Conservation (phyloP, 2,329 filamentous ascomycete species). For the Colletotrichum incanum region DNA sequence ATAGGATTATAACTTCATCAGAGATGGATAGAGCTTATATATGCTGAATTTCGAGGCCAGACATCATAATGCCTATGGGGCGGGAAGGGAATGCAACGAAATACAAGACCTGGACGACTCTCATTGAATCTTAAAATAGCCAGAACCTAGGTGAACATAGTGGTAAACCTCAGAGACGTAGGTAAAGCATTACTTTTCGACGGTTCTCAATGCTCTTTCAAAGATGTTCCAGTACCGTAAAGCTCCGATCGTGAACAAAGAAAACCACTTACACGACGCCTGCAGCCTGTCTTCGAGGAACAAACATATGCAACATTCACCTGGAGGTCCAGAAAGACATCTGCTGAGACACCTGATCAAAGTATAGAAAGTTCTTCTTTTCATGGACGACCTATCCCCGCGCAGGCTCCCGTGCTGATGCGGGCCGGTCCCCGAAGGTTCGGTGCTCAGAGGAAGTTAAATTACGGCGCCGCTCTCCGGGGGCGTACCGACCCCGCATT, state of each 20-base stretch:
- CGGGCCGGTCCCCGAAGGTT: background rate
- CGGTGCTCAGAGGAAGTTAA: conserved; percentile 3
- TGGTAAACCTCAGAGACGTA: fast-evolving
- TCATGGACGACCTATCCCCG: no score
- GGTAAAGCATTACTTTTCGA: background rate
- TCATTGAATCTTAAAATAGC: background rate
- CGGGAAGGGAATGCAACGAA: no score
- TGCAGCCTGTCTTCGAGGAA: background rate
- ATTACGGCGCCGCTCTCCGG: conserved; percentile 11
- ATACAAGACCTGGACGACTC: background rate
- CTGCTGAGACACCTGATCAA: background rate
- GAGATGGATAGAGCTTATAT: background rate
- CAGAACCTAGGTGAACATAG: background rate
- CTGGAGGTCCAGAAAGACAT: no score
- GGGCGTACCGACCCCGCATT: conserved; percentile 27
- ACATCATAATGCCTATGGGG: background rate
- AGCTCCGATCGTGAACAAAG: background rate
- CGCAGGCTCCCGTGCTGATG: background rate
- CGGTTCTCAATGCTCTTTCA: background rate
- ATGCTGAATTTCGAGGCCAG: no score
- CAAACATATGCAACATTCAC: background rate
- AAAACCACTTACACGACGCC: background rate
- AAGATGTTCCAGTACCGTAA: background rate
- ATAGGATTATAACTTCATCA: background rate
- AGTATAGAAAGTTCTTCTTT: background rate